Evolutionary conservation across 805 yeast genomes (phyloP).

Genomic region (Teunomyces pallodes): DNA sequence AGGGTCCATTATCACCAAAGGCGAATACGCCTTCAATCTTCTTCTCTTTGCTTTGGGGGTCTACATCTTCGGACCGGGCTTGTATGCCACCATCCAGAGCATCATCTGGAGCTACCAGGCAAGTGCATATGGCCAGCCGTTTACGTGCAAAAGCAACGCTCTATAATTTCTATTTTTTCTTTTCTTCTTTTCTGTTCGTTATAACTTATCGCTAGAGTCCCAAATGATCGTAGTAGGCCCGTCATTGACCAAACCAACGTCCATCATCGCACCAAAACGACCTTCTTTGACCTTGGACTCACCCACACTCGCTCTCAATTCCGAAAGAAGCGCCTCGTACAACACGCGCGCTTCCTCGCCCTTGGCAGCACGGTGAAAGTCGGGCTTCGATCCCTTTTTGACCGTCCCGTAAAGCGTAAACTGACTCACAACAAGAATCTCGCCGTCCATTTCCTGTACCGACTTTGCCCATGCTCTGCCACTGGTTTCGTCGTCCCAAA

Average conservation of each 20-base stretch:
- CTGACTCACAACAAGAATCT: conserved; percentile 85
- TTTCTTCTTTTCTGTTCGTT: neutral
- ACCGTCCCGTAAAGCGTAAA: conserved; percentile 85
- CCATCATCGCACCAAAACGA: conserved; percentile 96
- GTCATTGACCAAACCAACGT: conserved; percentile 80
- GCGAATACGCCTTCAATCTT: conserved; percentile 36
- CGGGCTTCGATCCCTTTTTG: conserved; percentile 92
- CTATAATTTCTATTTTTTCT: conserved; percentile 4
- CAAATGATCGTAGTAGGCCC: conserved; percentile 89
- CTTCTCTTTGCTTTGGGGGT: conserved; percentile 46
- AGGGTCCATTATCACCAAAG: conserved; percentile 23
- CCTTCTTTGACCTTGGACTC: conserved; percentile 78
- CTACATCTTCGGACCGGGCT: conserved; percentile 59
- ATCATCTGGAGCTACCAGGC: conserved; percentile 50
- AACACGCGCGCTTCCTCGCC: conserved; percentile 55
- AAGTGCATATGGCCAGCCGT: conserved; percentile 50
- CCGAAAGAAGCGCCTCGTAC: conserved; percentile 52
- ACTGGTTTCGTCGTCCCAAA: conserved; percentile 63
- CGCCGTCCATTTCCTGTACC: conserved; percentile 57
- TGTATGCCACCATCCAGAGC: conserved; percentile 54
- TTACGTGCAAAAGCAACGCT: conserved; percentile 46
- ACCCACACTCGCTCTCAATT: conserved; percentile 53
- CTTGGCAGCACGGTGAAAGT: conserved; percentile 88
- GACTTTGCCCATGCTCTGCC: conserved; percentile 72
- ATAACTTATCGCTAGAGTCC: conserved; percentile 56